These are phyloP conservation scores for Neurospora sp. DNA, from an alignment of 495 filamentous ascomycete species.

Conservation along the genomic window DNA sequence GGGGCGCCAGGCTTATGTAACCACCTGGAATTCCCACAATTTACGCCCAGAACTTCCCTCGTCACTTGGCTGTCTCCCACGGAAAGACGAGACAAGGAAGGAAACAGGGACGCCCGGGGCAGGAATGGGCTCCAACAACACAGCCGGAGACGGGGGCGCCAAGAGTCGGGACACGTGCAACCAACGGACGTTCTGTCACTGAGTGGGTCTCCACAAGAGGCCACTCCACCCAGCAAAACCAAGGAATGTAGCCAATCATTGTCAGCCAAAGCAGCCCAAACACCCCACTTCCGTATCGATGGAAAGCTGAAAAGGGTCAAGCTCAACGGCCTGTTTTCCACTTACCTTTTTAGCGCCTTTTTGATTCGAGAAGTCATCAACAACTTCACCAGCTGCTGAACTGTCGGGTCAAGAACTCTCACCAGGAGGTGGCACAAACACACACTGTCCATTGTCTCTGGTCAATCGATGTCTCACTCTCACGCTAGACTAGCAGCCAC, in stretches of 20 bases:
- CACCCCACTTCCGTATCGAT: background rate
- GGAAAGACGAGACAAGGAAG: background rate
- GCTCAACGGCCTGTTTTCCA: background rate
- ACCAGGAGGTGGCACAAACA: background rate
- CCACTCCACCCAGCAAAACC: background rate
- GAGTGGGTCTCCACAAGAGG: background rate
- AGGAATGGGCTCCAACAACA: background rate
- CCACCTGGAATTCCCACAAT: background rate
- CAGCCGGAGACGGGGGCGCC: background rate
- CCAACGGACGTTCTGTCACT: background rate
- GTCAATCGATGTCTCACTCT: background rate
- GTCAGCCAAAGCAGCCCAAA: background rate
- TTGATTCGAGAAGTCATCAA: background rate
- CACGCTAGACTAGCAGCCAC: background rate
- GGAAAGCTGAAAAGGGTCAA: background rate
- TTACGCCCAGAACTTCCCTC: background rate
- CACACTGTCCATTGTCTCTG: background rate
- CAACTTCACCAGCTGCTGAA: background rate
- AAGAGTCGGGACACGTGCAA: background rate
- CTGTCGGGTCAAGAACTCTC: background rate
- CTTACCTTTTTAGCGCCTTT: background rate
- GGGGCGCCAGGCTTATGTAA: background rate
- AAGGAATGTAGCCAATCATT: background rate
- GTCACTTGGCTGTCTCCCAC: background rate
- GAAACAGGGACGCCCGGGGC: background rate